phyloP scores from a whole-genome alignment of 257 asterid species.

The Gentiana straminea region DNA sequence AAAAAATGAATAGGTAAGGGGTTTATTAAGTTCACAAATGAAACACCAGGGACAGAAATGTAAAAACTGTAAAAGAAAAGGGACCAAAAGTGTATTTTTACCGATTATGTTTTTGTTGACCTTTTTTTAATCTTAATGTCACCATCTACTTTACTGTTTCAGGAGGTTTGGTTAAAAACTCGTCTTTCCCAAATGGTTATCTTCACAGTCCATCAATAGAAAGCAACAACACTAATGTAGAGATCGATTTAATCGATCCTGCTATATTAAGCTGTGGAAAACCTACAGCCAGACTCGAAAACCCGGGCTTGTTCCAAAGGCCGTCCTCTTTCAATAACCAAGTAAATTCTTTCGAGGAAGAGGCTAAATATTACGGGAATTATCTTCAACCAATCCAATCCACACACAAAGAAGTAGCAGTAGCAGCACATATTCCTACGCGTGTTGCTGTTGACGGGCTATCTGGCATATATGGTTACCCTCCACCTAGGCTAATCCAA shows the following conservation, averaged over 20 bases:
- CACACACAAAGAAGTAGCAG: slow-evolving; percentile 24
- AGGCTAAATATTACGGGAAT: slow-evolving; percentile 38
- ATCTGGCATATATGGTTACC: slow-evolving; percentile 24
- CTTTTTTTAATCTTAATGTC: too few species aligned
- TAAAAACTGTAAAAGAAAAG: too few species aligned
- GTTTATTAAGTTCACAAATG: too few species aligned
- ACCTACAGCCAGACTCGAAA: slow-evolving; percentile 26
- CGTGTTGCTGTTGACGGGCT: slow-evolving; percentile 22
- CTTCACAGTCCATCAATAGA: slow-evolving; percentile 33
- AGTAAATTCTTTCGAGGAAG: slow-evolving; percentile 35
- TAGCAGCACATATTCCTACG: slow-evolving; percentile 12
- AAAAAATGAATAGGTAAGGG: too few species aligned
- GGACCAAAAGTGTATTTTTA: too few species aligned
- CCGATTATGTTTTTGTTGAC: too few species aligned
- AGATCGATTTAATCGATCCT: slow-evolving; percentile 43
- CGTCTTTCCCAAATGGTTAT: slow-evolving; percentile 28
- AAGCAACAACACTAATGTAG: slow-evolving; percentile 22
- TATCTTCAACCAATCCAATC: slow-evolving; percentile 34
- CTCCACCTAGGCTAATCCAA: slow-evolving; percentile 33
- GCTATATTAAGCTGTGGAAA: slow-evolving; percentile 33
- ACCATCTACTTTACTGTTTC: slow-evolving; percentile 8
- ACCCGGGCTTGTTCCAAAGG: slow-evolving; percentile 31
- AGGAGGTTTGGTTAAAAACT: slow-evolving; percentile 40
- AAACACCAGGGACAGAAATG: too few species aligned
- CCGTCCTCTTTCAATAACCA: slow-evolving; percentile 17